Percentiles rank a stretch among this genome's conserved stretches.
These are phyloP conservation scores for Maudiozyma saulgeensis DNA, from an alignment of 805 yeast genomes.

Conservation along the genomic window DNA sequence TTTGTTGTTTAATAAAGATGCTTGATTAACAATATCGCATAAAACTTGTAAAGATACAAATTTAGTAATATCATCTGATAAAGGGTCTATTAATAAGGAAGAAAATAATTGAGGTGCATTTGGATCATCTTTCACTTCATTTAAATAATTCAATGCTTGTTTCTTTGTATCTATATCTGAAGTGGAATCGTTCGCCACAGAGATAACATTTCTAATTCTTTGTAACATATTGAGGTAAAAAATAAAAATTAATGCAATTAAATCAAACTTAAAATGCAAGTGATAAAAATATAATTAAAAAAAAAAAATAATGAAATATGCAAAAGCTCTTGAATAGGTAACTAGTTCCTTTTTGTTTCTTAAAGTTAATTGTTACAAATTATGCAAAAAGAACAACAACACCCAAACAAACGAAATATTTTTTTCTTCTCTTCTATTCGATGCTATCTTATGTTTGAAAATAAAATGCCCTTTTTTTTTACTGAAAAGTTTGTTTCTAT, in stretches of 20 bases:
- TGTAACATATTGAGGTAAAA: slow-evolving; percentile 9
- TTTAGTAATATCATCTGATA: slow-evolving; percentile 21
- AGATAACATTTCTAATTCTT: slow-evolving; percentile 84
- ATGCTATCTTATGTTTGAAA: too few relatives aligned
- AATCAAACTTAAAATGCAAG: neutral
- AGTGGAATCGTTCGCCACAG: slow-evolving; percentile 65
- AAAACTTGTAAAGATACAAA: slow-evolving; percentile 28
- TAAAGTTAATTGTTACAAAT: too few relatives aligned
- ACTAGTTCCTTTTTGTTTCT: too few relatives aligned
- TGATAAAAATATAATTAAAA: neutral
- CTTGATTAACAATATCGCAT: slow-evolving; percentile 14
- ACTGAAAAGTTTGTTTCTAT: too few relatives aligned
- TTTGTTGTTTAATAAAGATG: slow-evolving; percentile 5
- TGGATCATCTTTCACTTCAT: slow-evolving; percentile 20
- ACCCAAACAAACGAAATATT: too few relatives aligned
- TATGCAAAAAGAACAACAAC: too few relatives aligned
- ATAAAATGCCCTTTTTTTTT: too few relatives aligned
- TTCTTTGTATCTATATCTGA: slow-evolving; percentile 52
- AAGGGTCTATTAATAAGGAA: slow-evolving; percentile 17
- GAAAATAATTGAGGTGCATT: slow-evolving; percentile 22
- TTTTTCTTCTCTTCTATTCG: too few relatives aligned
- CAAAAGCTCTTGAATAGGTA: too few relatives aligned
- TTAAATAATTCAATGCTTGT: slow-evolving; percentile 36
- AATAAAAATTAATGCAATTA: too few relatives aligned
- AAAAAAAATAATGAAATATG: neutral